Evolutionary conservation across 164 flowering plant genomes (phyloP), one percentile per base, ranked within the genome.

Genomic region (Magnolia officinalis): DNA sequence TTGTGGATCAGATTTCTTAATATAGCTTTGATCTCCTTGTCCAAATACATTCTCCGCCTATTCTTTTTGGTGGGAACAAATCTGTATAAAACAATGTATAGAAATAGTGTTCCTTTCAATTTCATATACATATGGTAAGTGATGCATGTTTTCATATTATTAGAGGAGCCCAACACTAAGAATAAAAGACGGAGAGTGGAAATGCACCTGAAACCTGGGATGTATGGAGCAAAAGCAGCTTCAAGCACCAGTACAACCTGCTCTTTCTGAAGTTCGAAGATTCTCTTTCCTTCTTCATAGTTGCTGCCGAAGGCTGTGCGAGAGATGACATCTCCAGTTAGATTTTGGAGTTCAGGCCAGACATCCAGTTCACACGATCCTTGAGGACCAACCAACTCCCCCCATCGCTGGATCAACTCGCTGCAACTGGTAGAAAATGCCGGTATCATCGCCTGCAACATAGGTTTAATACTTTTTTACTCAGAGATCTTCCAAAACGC

Each of bases 191-290:
- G 6, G 45, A 37, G 45, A 37, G 0, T 37, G 45, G 45, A 16
- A 55, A 11, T 55, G 19, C 19, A 86, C 88, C 88, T 84, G 67
- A 67, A 78, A 37, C 87, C 88, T 8, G 88, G 90, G 49, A 87
- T 78, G 73, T 80, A 81, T 9, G 74, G 5, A 20, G 83, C 76
- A 20, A 52, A 81, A 1, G 55, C 0, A 26, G 37, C 63, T 37
- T 75, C 65, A 6, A 76, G 19, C 1, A 73, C 45, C 68, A 66
- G 69, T 26, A 10, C 29, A 26, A 10, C 69, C 11, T 66, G 69
- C 31, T 66, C 69, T 66, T 11, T 26, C 11, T 66, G 31, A 19
- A 66, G 69, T 26, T 66, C 11, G 23, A 87, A 87, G 50, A 85
- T 77, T 16, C 67, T 81, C 75, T 72, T 80, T 21, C 74, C 74